Percentiles rank a stretch among this genome's conserved stretches.
phyloP scores from a whole-genome alignment of 768 basidiomycete genomes.

The Antrodiella citrinella region DNA sequence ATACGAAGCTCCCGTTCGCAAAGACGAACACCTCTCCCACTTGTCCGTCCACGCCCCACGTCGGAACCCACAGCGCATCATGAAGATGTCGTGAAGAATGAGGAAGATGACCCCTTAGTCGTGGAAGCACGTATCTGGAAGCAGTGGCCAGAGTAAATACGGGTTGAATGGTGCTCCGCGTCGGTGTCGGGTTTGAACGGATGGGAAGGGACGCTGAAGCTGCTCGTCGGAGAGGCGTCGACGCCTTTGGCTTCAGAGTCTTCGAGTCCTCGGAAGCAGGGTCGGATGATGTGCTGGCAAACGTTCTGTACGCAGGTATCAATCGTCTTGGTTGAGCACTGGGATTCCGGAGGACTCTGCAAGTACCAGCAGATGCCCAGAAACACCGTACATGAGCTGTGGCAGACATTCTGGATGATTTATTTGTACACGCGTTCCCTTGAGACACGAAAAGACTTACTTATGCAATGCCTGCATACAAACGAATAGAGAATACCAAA shows the following conservation, averaged over 20 bases:
- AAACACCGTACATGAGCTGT: not conserved
- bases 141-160: constrained; percentile 84
- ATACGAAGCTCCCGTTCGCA: constrained; percentile 81
- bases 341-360: not conserved
- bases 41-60: constrained; percentile 44
- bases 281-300: not conserved
- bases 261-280: constrained; percentile 22
- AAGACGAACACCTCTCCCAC: constrained; percentile 88
- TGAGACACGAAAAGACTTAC: not conserved
- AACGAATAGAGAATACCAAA: too few species aligned
- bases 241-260: constrained; percentile 65
- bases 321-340: not conserved
- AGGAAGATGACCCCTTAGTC: constrained; percentile 49
- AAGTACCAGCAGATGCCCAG: not conserved
- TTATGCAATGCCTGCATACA: too few species aligned
- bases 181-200: constrained; percentile 79
- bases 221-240: constrained; percentile 72
- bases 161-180: constrained; percentile 68
- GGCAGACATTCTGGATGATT: not conserved
- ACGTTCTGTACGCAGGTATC: not conserved
- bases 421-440: not conserved
- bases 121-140: constrained; percentile 68
- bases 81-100: constrained; percentile 52
- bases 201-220: constrained; percentile 83
- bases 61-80: constrained; percentile 75